These are phyloP conservation scores for Fusarium odoratissimum DNA, from an alignment of 2,329 filamentous ascomycete genomes.

Conservation along the genomic window DNA sequence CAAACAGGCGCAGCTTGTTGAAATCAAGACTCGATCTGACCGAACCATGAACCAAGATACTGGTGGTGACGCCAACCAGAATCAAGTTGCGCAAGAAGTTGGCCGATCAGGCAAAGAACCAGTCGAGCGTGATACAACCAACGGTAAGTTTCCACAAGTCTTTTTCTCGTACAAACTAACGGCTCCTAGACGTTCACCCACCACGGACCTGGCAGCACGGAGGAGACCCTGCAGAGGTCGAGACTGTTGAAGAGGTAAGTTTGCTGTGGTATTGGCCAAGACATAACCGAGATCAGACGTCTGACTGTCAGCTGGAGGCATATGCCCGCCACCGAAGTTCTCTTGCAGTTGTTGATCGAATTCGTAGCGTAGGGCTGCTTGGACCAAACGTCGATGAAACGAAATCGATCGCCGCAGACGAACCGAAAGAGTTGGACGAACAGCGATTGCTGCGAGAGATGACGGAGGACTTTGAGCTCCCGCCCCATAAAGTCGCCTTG, in stretches of 20 bases:
- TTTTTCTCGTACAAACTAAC: neutral
- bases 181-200: neutral
- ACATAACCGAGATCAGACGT: neutral
- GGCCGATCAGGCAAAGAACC: neutral
- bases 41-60: neutral
- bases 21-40: neutral
- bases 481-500: neutral
- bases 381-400: neutral
- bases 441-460: slow-evolving; percentile 5
- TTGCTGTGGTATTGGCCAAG: too few relatives aligned
- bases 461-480: neutral
- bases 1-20: neutral
- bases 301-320: slow-evolving; percentile 8
- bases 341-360: neutral
- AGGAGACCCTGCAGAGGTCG: neutral
- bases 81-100: neutral
- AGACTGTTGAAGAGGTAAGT: neutral
- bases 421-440: neutral
- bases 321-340: neutral
- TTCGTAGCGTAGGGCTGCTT: neutral
- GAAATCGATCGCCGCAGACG: neutral
- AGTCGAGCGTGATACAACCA: neutral
- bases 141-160: neutral
- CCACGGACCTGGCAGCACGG: neutral
- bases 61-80: neutral